phyloP scores from a whole-genome alignment of 2,329 filamentous ascomycete species.

The Ceratocystis cacaofunesta region DNA sequence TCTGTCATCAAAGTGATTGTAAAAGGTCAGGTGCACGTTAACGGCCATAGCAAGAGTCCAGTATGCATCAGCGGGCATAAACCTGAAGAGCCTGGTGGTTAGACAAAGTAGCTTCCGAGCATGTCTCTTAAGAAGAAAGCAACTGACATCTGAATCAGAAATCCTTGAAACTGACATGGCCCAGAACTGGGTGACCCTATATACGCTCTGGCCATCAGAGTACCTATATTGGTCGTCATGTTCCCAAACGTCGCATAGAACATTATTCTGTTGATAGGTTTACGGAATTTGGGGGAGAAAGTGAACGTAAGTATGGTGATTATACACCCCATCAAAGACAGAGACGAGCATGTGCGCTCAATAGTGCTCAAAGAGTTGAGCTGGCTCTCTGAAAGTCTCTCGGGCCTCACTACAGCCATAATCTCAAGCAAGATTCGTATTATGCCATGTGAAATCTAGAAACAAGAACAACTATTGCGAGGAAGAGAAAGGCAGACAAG shows the following conservation, averaged over 20 bases:
- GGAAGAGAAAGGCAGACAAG: no score
- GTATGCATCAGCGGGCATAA: constrained; percentile 54
- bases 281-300: constrained; percentile 55
- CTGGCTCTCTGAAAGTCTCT: constrained; percentile 15
- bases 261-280: constrained; percentile 73
- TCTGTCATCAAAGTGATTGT: constrained; percentile 48
- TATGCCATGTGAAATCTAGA: no score
- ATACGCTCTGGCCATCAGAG: constrained; percentile 53
- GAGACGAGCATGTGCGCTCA: constrained; percentile 52
- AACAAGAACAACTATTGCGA: no score
- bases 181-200: constrained; percentile 33
- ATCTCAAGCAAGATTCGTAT: background rate
- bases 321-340: constrained; percentile 55
- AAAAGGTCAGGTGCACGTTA: constrained; percentile 68
- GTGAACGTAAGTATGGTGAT: constrained; percentile 61
- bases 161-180: constrained; percentile 58
- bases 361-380: constrained; percentile 43
- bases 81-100: constrained; percentile 34
- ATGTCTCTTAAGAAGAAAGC: background rate
- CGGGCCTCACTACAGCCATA: background rate
- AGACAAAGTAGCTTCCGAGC: background rate
- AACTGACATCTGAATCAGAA: constrained; percentile 67
- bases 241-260: constrained; percentile 78
- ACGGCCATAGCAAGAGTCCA: constrained; percentile 66
- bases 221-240: constrained; percentile 60